Evolutionary conservation across 164 flowering plant genomes (phyloP).

Genomic region (Kalanchoe fedtschenkoi): DNA sequence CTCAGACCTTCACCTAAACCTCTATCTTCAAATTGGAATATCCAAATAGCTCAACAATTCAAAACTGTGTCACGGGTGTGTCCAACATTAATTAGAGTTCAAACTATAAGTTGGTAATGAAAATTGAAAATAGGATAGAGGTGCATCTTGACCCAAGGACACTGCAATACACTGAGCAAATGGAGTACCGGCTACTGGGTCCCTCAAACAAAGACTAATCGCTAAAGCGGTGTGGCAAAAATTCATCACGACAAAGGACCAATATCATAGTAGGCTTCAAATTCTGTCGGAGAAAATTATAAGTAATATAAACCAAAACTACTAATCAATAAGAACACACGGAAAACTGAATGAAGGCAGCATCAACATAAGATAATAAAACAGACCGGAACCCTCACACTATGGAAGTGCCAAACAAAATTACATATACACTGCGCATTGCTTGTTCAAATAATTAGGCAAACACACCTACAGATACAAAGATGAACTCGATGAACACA

Average conservation of each 20-base stretch:
- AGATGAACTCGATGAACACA: too few species aligned
- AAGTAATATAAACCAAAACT: neutral
- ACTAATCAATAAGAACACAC: neutral
- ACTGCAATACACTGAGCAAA: neutral
- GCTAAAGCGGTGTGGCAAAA: neutral
- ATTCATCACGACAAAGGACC: neutral
- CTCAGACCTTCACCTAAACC: neutral
- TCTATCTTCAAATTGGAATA: too few species aligned
- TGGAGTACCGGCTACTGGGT: neutral
- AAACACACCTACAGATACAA: too few species aligned
- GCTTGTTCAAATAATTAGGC: too few species aligned
- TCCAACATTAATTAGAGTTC: neutral
- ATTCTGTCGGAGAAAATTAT: neutral
- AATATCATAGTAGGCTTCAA: neutral
- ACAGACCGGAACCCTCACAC: neutral
- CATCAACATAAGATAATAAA: neutral
- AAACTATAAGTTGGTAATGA: neutral
- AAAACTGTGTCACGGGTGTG: neutral
- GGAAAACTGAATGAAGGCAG: neutral
- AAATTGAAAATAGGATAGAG: neutral
- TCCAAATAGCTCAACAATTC: neutral
- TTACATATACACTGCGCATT: neutral
- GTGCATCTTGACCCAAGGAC: neutral
- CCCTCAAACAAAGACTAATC: neutral
- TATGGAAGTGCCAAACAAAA: neutral